These are phyloP conservation scores for Sugiyamaella lignohabitans DNA, from an alignment of 805 yeast genomes.

Conservation along the genomic window DNA sequence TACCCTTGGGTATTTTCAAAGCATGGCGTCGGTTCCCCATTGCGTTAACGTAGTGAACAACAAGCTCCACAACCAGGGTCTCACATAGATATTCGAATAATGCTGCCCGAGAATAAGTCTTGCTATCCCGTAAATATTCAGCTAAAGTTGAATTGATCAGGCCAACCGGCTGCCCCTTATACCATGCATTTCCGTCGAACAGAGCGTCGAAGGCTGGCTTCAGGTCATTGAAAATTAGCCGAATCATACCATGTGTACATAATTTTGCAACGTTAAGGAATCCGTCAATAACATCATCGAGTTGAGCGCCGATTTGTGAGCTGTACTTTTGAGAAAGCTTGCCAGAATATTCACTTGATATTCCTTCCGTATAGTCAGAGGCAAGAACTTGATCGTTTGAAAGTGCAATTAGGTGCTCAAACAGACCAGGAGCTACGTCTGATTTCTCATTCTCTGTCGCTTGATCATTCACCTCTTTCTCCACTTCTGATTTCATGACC, in stretches of 20 bases:
- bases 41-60: constrained; percentile 44
- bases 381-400: constrained; percentile 79
- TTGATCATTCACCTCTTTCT: constrained; percentile 28
- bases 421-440: constrained; percentile 62
- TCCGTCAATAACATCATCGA: constrained; percentile 68
- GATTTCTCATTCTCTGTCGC: constrained; percentile 34
- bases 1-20: constrained; percentile 33
- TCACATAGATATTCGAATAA: constrained; percentile 50
- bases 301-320: constrained; percentile 48
- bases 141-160: constrained; percentile 64
- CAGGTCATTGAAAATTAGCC: constrained; percentile 67
- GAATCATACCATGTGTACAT: constrained; percentile 49
- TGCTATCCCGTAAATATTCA: constrained; percentile 66
- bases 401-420: constrained; percentile 74
- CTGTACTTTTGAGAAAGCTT: constrained; percentile 59
- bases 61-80: constrained; percentile 45
- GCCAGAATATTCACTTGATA: constrained; percentile 57
- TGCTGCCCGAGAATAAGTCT: constrained; percentile 45
- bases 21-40: constrained; percentile 39
- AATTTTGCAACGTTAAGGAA: constrained; percentile 68
- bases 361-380: constrained; percentile 63
- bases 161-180: constrained; percentile 49
- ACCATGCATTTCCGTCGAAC: constrained; percentile 62
- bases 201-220: constrained; percentile 52
- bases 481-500: constrained; percentile 49